Evolutionary conservation across 2,329 filamentous ascomycete genomes (phyloP), one percentile per base, ranked within the genome.

Genomic region (Colletotrichum trifolii): DNA sequence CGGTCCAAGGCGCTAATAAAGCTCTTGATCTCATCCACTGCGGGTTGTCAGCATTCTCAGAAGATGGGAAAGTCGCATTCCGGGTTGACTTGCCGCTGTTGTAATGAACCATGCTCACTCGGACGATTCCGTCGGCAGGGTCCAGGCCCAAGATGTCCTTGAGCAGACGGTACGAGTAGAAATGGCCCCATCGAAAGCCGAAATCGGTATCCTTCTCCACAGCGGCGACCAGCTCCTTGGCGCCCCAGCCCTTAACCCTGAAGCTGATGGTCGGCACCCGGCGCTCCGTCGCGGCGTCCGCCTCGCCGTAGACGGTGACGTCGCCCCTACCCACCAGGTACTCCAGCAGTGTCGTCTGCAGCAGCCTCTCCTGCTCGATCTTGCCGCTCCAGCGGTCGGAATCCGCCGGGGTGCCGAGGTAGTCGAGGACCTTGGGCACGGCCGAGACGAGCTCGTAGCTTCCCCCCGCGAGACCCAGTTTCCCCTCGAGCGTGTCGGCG

Each of bases 21-120:
- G 8, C 73, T 78, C 49, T 79, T 76, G 3, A 89, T 79, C 72
- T 90, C 88, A 3, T 87, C 83, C 69, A 86, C 86, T 84, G n/a
- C 6, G 15, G 39, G 8, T 13, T 11, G 8, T 54, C 6, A n/a
- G 15, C 13, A 25, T 34, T 38, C 36, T 13, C 13, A 11, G 13
- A 17, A 8, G n/a, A 33, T 8, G 38, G 17, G 10, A 11, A 2
- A 43, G 49, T 33, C 11, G 4, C 4, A 25, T 25, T 25, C 25
- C n/a, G 25, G 9, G 25, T 33, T n/a, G 39, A 82, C 85, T 80
- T 72, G 87, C 85, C 72, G 3, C 88, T 91, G 70, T 93, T 93
- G 72, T 93, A 93, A 75, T 92, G 90, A 59, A 90, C 83, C 81
- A 92, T 82, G 70, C 88, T 91, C n/a, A 92, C 87, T 67, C 91